Evolutionary conservation across 2,329 filamentous ascomycete genomes (phyloP).

Genomic region (Penicillium sumatraense): DNA sequence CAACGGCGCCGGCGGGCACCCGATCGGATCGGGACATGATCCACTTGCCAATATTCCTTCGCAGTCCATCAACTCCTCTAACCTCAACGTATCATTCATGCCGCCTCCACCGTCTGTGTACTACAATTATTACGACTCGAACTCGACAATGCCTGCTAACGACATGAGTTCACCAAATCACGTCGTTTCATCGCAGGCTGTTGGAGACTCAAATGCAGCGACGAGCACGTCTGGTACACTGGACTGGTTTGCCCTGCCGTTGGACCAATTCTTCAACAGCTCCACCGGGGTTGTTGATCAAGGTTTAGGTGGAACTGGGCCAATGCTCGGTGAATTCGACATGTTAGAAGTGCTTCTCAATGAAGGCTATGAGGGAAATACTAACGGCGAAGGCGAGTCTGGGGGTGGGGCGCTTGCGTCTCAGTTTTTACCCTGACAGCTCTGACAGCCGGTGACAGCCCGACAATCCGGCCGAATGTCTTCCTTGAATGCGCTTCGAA

Average conservation of each 20-base stretch:
- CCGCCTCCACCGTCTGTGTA: slow-evolving; percentile 52
- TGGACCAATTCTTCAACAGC: slow-evolving; percentile 62
- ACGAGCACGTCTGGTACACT: slow-evolving; percentile 30
- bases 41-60: slow-evolving; percentile 50
- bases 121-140: slow-evolving; percentile 49
- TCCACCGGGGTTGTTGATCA: slow-evolving; percentile 52
- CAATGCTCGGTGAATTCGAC: slow-evolving; percentile 61
- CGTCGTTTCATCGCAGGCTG: slow-evolving; percentile 34
- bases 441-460: background rate
- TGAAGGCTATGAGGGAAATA: slow-evolving; percentile 43
- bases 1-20: slow-evolving; percentile 23
- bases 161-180: slow-evolving; percentile 34
- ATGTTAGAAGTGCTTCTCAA: slow-evolving; percentile 54
- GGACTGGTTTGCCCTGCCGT: slow-evolving; percentile 66
- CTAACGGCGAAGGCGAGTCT: slow-evolving; percentile 25
- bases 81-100: slow-evolving; percentile 53
- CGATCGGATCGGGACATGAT: slow-evolving; percentile 39
- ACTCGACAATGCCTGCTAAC: slow-evolving; percentile 37
- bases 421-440: slow-evolving; percentile 32
- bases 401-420: slow-evolving; percentile 25
- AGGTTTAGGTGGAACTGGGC: slow-evolving; percentile 63
- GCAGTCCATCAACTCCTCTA: slow-evolving; percentile 50
- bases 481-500: background rate
- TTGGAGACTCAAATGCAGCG: slow-evolving; percentile 31
- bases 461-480: background rate